Evolutionary conservation across 2,329 filamentous ascomycete genomes (phyloP).

Genomic region (Botrytis sinoallii): DNA sequence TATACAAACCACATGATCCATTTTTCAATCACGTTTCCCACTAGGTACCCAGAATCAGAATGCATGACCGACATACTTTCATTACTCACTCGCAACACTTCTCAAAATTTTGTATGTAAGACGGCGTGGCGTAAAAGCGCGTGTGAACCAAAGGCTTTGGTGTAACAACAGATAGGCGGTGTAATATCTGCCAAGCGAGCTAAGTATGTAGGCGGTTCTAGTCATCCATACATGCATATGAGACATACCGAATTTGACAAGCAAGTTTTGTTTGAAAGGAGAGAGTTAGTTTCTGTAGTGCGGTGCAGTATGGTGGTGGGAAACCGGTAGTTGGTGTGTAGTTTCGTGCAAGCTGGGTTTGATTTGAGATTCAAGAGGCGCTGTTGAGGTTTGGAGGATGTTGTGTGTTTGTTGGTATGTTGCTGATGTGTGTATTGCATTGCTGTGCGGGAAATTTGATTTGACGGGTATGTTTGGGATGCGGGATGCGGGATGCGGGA

Average conservation of each 20-base stretch:
- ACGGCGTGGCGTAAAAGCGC: neutral
- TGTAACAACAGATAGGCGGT: neutral
- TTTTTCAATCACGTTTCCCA: neutral
- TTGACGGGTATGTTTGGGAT: neutral
- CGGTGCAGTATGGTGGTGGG: neutral
- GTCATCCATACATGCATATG: neutral
- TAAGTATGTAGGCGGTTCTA: neutral
- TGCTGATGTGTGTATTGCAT: no score
- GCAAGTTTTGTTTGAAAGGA: neutral
- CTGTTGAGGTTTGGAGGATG: no score
- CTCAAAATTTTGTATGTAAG: neutral
- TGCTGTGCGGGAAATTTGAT: neutral
- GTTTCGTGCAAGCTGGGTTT: neutral
- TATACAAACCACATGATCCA: neutral
- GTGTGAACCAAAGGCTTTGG: neutral
- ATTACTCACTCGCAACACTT: neutral
- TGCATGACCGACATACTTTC: no score
- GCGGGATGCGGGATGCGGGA: no score
- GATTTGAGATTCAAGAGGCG: no score
- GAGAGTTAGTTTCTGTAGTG: neutral
- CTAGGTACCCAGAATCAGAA: neutral
- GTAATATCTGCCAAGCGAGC: neutral
- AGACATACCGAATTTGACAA: neutral
- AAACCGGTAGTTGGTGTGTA: neutral
- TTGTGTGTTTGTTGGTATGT: no score